These are phyloP conservation scores for Saccharomycopsis sp. DNA, from an alignment of 805 yeast genomes.

Conservation along the genomic window DNA sequence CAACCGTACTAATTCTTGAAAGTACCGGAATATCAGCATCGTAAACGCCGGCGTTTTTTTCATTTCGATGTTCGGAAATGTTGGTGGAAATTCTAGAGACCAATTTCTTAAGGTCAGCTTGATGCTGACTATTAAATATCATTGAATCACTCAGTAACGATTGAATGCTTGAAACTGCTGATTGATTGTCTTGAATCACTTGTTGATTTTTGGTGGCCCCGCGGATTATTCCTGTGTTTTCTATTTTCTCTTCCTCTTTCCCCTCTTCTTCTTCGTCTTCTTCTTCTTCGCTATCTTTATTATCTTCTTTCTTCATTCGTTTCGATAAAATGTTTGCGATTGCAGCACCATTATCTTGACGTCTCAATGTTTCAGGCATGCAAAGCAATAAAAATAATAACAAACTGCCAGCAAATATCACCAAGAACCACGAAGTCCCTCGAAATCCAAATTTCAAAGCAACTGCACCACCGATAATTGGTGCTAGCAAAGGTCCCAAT, in stretches of 20 bases:
- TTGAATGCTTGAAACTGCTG: background rate
- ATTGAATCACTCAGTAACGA: background rate
- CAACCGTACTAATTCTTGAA: conserved; percentile 31
- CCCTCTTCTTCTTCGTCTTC: background rate
- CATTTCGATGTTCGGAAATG: background rate
- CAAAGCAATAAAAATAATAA: conserved; percentile 43
- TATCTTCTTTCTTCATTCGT: conserved; percentile 23
- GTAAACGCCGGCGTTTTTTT: background rate
- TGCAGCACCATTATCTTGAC: conserved; percentile 51
- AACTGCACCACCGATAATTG: conserved; percentile 73
- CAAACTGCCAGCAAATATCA: conserved; percentile 54
- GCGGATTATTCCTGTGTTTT: too few relatives aligned
- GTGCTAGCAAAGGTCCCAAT: conserved; percentile 73
- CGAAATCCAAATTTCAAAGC: conserved; percentile 76
- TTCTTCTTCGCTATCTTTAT: background rate
- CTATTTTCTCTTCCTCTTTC: background rate
- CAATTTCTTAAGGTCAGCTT: background rate
- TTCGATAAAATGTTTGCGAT: conserved; percentile 39
- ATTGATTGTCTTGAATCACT: background rate
- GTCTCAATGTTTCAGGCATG: conserved; percentile 76
- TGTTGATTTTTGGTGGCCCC: background rate
- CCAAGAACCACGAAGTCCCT: conserved; percentile 81
- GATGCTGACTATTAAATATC: background rate
- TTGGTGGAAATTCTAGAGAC: background rate
- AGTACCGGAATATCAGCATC: conserved; percentile 29